phyloP scores from a whole-genome alignment of 1,139 yeast genomes.

The Hansenula lynferdii region DNA sequence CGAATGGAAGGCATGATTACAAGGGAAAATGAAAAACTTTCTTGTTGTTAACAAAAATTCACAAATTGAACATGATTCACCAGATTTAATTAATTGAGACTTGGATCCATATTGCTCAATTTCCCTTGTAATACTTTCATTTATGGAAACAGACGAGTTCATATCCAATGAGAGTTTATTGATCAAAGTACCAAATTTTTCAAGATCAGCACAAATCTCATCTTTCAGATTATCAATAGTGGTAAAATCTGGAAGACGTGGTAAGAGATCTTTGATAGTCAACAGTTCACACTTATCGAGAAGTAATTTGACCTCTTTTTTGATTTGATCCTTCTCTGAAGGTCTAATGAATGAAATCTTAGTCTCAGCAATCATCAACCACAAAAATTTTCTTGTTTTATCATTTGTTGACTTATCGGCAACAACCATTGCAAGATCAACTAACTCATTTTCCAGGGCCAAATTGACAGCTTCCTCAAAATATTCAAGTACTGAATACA shows the following conservation, averaged over 20 bases:
- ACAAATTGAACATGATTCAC: conserved; percentile 78
- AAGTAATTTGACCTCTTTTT: conserved; percentile 32
- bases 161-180: conserved; percentile 65
- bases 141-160: conserved; percentile 64
- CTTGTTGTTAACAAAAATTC: conserved; percentile 61
- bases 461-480: conserved; percentile 78
- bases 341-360: conserved; percentile 35
- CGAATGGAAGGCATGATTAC: conserved; percentile 86
- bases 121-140: conserved; percentile 57
- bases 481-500: conserved; percentile 61
- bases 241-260: conserved; percentile 78
- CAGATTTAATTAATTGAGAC: conserved; percentile 67
- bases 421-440: conserved; percentile 54
- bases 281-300: conserved; percentile 51
- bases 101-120: conserved; percentile 45
- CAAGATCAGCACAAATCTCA: conserved; percentile 75
- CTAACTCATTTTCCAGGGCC: conserved; percentile 59
- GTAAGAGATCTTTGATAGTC: conserved; percentile 76
- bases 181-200: conserved; percentile 64
- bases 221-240: conserved; percentile 80
- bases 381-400: conserved; percentile 58
- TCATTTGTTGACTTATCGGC: conserved; percentile 49
- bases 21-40: conserved; percentile 80
- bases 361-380: conserved; percentile 66
- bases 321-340: conserved; percentile 18